Base-by-base conservation (phyloP, 106 monocot genomes). In the Dendrobium officinale region DNA sequence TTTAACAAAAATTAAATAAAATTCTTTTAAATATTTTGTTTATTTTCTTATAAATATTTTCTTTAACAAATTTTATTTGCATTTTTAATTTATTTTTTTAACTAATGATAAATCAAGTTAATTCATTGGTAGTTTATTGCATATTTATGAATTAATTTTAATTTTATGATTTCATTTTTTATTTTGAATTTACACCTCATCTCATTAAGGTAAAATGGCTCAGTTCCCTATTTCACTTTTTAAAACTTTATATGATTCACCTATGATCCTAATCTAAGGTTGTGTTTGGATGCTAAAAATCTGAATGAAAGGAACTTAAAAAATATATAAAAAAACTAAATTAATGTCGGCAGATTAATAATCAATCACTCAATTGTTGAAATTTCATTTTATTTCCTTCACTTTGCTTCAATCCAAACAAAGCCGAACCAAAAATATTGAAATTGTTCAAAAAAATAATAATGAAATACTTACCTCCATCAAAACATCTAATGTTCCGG, bases 401-500 rank as follows among this genome's bases (percentile, higher is more conserved):
- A 61, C 22, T 19, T 22, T 61, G 22, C 61, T 61, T 61, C 51
- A 61, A 61, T 61, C 19, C 22, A 61, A 61, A 22, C 17, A 58
- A 61, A 22, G 4, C 19, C 61, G n/a, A 61, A 6, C 61, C 4
- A 27, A 70, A 70, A 70, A 31, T 37, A 70, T 3, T 37, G n/a
- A 3, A 70, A 70, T 70, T 31, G 9, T 20, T 37, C 37, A 31
- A 70, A 70, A 37, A 37, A 37, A 31, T 31, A 37, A 27, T 37
- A 37, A 70, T 11, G 0, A 16, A 37, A 70, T 37, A 16, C 27
- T 70, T 44, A 44, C 74, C 74, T 43, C 43, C 1, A 74, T 43
- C 74, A 74, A 42, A 74, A 74, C 33, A 70, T 5, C 42, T 43
- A 48, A 83, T 41, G 47, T 79, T 79, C 37, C 18, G 37, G 54